These are phyloP conservation scores for Zea mays DNA, from an alignment of 176 grass and related monocot genomes.

Conservation along the genomic window Zm-B73-REFERENCE-NAM-5.0 NC_050105.1:146673501-146674000, in stretches of 20 bases:
- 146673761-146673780: background rate
- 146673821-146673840: slow-evolving; percentile 72
- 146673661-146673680: background rate
- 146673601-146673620: slow-evolving; percentile 61
- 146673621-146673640: slow-evolving; percentile 42
- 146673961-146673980: background rate
- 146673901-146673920: slow-evolving; percentile 72
- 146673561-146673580: slow-evolving; percentile 68
- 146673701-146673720: too few relatives aligned
- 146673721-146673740: too few relatives aligned
- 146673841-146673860: slow-evolving; percentile 78
- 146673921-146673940: slow-evolving; percentile 65
- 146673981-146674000: background rate
- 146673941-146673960: slow-evolving; percentile 55
- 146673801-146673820: slow-evolving; percentile 66
- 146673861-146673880: slow-evolving; percentile 70
- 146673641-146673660: background rate
- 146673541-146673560: slow-evolving; percentile 42
- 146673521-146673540: slow-evolving; percentile 39
- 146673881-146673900: slow-evolving; percentile 89
- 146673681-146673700: background rate
- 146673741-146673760: background rate
- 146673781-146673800: slow-evolving; percentile 45
- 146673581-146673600: slow-evolving; percentile 64
- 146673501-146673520: slow-evolving; percentile 77